Percentiles rank a stretch among this genome's conserved stretches.
Evolutionary conservation across 148 eudicot genomes (phyloP).

Genomic region (Spergularia bocconei): DNA sequence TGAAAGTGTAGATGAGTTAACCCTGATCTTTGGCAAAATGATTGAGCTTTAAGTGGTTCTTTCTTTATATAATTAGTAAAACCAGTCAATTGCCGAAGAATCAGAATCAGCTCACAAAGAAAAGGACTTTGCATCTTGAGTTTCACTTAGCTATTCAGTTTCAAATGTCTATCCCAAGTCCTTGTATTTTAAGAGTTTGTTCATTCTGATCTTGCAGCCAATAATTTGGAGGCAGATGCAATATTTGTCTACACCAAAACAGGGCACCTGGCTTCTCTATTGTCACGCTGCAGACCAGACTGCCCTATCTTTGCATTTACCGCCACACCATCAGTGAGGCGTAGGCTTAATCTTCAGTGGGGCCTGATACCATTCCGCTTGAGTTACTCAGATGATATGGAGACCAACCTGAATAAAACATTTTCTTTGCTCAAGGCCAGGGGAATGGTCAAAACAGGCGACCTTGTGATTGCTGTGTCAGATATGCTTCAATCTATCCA

Average conservation of each 20-base stretch:
- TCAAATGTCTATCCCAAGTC: too few relatives aligned
- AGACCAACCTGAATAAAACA: slow-evolving; percentile 82
- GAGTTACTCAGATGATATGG: slow-evolving; percentile 94
- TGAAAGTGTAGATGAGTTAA: background rate
- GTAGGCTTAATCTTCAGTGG: slow-evolving; percentile 93
- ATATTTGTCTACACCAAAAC: slow-evolving; percentile 81
- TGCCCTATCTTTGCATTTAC: slow-evolving; percentile 97
- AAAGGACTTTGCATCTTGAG: too few relatives aligned
- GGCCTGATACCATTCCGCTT: slow-evolving; percentile 92
- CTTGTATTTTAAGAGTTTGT: background rate
- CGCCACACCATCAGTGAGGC: slow-evolving; percentile 60
- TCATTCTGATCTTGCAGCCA: slow-evolving; percentile 56
- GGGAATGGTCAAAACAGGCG: slow-evolving; percentile 95
- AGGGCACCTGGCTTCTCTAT: slow-evolving; percentile 93
- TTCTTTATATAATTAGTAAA: too few relatives aligned
- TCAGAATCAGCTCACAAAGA: too few relatives aligned
- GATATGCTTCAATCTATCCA: slow-evolving; percentile 96
- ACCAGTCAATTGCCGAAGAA: too few relatives aligned
- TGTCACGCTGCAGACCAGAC: slow-evolving; percentile 92
- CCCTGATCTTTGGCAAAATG: too few relatives aligned
- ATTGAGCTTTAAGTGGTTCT: too few relatives aligned
- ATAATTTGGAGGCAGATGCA: slow-evolving; percentile 86
- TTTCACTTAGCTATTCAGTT: too few relatives aligned
- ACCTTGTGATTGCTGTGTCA: slow-evolving; percentile 90
- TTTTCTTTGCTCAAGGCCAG: slow-evolving; percentile 87